Base-by-base conservation (phyloP, 1,284 basidiomycete genomes). In the Apiotrichum siamense region DNA sequence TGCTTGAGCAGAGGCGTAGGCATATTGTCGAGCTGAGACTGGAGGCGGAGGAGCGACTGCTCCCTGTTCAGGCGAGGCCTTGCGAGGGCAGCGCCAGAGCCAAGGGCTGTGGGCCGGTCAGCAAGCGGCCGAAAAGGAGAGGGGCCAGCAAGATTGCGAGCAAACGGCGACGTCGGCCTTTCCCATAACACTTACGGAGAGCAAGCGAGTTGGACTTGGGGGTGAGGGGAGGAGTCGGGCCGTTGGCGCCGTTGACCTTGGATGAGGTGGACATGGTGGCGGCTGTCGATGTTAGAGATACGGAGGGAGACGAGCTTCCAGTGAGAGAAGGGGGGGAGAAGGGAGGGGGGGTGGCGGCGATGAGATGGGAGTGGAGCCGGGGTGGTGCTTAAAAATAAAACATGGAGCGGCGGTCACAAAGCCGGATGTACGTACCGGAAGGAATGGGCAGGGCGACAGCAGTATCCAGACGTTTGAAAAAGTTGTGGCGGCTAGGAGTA, bases 1-100 rank as follows among this genome's bases (percentile, higher is more conserved):
- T 73, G 69, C 53, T 69, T 69, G 44, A 69, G 62, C 25, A 73
- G 59, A 17, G 63, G 51, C 13, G 62, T 72, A 11, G 68, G 67
- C 20, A 67, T 62, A 44, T 49, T 47, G 29, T 52, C 55, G 39
- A 73, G 65, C 53, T 67, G 65, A 35, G 60, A 50, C 52, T 69
- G 61, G 47, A 70, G 65, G 26, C 71, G 61, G 21, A 66, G 62
- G 35, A 73, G 64, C 50, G 65, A 59, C 55, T 73, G 71, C 44
- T 61, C 55, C 38, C 55, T 46, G 24, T 25, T 32, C 24, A 51
- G 24, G 21, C 36, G 23, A 15, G 55, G 55, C 44, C 55, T 47
- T 2, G 47, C 31, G 31, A 38, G 49, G 6, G 17, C 18, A 27
- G 46, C 40, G 18, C 47, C 46, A 13, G 40, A 38, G 35, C 55